Conservation (phyloP, 306 rosid genomes). For the Castanea mollissima region DNA sequence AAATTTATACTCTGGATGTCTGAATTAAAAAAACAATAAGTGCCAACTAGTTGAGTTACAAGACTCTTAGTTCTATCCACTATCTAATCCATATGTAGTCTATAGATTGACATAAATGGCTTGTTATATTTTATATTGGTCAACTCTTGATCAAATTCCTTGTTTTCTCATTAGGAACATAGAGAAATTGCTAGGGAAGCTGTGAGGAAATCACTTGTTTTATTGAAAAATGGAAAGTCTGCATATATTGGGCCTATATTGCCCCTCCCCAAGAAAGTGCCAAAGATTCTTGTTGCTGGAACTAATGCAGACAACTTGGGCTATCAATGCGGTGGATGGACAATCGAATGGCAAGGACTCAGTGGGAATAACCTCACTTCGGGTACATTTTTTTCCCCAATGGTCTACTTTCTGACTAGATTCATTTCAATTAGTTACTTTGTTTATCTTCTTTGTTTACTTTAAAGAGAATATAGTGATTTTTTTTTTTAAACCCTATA, state of each 20-base stretch:
- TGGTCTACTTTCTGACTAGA: too few species aligned
- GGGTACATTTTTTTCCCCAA: not conserved
- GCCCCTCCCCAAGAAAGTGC: slow-evolving; percentile 4
- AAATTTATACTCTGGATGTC: too few species aligned
- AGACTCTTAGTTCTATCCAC: too few species aligned
- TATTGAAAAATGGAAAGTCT: slow-evolving; percentile 3
- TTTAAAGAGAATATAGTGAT: too few species aligned
- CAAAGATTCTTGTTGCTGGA: slow-evolving; percentile 10
- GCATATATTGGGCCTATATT: not conserved
- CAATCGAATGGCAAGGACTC: slow-evolving; percentile 2
- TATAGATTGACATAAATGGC: too few species aligned
- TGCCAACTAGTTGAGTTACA: too few species aligned
- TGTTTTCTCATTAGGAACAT: not conserved
- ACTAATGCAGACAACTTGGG: slow-evolving; percentile 8
- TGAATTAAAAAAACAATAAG: too few species aligned
- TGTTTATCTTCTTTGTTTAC: too few species aligned
- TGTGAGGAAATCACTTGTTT: slow-evolving; percentile 6
- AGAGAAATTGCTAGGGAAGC: slow-evolving; percentile 4
- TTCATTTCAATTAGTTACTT: too few species aligned
- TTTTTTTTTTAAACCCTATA: too few species aligned
- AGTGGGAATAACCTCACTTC: not conserved
- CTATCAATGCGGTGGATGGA: slow-evolving; percentile 6
- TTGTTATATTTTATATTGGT: too few species aligned
- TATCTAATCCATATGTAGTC: too few species aligned
- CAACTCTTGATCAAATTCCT: not conserved